phyloP scores from a whole-genome alignment of 2,329 filamentous ascomycete species.

The Aspergillus ustus region DNA sequence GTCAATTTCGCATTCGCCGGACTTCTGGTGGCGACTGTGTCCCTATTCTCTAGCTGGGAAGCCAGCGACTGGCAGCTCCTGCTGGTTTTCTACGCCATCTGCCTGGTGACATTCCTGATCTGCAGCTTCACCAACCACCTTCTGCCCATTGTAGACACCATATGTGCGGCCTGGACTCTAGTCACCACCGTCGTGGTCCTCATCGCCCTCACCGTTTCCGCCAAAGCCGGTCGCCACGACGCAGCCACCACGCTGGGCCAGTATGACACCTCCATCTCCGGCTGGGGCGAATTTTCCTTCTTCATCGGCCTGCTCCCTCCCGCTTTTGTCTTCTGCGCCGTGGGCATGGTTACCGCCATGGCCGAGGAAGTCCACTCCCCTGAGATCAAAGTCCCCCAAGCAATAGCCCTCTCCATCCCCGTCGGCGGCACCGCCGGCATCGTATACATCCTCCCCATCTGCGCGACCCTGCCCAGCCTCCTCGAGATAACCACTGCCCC shows the following conservation, averaged over 20 bases:
- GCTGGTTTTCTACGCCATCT: constrained; percentile 72
- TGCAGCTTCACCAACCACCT: constrained; percentile 70
- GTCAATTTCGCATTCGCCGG: constrained; percentile 63
- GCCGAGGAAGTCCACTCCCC: constrained; percentile 48
- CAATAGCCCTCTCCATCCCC: constrained; percentile 41
- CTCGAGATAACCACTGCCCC: constrained; percentile 29
- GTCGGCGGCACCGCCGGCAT: constrained; percentile 45
- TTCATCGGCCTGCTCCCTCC: constrained; percentile 66
- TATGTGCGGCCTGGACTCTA: constrained; percentile 61
- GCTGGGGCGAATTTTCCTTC: constrained; percentile 65
- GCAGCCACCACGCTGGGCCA: constrained; percentile 59
- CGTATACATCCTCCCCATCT: constrained; percentile 42
- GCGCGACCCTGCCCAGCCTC: constrained; percentile 44
- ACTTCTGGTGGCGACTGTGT: constrained; percentile 49
- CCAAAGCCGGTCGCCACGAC: constrained; percentile 58
- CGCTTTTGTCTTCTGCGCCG: constrained; percentile 62
- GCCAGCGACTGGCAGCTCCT: constrained; percentile 68
- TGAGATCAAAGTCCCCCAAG: constrained; percentile 39
- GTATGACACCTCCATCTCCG: constrained; percentile 61
- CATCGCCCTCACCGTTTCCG: constrained; percentile 60
- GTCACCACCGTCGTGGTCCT: constrained; percentile 62
- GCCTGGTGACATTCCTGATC: constrained; percentile 66
- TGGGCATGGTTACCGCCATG: constrained; percentile 64
- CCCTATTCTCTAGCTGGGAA: constrained; percentile 59
- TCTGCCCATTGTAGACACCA: constrained; percentile 66